phyloP scores from a whole-genome alignment of 805 yeast genomes.

The Saccharomycopsis amapae region DNA sequence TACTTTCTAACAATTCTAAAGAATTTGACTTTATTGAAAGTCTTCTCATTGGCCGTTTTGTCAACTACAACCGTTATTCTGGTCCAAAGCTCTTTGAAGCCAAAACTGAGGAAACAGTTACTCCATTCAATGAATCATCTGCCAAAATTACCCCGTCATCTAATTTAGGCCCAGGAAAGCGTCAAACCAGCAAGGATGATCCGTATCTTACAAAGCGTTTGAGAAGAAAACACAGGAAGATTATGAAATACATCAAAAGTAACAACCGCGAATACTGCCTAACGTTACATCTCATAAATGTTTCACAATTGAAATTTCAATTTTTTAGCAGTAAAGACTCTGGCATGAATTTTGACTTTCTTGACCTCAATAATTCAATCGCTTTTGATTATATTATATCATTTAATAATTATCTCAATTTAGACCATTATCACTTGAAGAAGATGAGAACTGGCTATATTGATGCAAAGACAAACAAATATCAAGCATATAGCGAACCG shows the following conservation, averaged over 20 bases:
- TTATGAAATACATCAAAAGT: slow-evolving; percentile 9
- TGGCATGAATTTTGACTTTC: slow-evolving; percentile 10
- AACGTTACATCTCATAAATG: slow-evolving; percentile 19
- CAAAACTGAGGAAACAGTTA: slow-evolving; percentile 18
- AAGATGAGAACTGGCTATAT: slow-evolving; percentile 23
- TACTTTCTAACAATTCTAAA: slow-evolving; percentile 55
- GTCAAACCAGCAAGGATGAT: slow-evolving; percentile 17
- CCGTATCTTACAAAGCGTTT: slow-evolving; percentile 16
- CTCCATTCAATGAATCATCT: not conserved
- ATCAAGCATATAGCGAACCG: not conserved
- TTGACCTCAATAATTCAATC: slow-evolving; percentile 12
- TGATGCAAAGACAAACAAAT: not conserved
- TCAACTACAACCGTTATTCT: slow-evolving; percentile 60
- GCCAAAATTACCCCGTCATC: not conserved
- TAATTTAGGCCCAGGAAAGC: not conserved
- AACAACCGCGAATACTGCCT: slow-evolving; percentile 14
- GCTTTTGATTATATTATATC: slow-evolving; percentile 38
- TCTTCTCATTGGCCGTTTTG: slow-evolving; percentile 60
- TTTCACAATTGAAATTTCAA: slow-evolving; percentile 19
- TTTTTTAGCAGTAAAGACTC: slow-evolving; percentile 11
- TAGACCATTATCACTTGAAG: slow-evolving; percentile 28
- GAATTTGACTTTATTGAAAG: slow-evolving; percentile 78
- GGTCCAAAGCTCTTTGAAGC: slow-evolving; percentile 51
- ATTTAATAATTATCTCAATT: slow-evolving; percentile 39
- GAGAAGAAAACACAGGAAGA: slow-evolving; percentile 9